A percentile compares a stretch with the other conserved stretches of the same genome.
Conservation (phyloP, 2,329 filamentous ascomycete species). For the Thyridium curvatum region DNA sequence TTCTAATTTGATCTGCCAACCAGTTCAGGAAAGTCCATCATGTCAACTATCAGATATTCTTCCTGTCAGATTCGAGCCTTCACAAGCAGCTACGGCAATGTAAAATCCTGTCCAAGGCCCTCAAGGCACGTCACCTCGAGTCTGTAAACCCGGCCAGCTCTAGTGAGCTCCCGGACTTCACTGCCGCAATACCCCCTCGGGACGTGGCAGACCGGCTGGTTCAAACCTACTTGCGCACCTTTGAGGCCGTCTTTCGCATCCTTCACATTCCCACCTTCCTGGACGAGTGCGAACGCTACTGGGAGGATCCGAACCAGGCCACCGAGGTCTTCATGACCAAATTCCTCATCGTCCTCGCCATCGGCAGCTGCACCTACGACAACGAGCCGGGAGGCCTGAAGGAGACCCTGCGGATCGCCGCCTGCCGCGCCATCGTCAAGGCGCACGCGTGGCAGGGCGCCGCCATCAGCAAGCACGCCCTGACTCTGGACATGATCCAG, state of each 20-base stretch:
- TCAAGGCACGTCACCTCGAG: conserved; percentile 25
- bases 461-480: conserved; percentile 8
- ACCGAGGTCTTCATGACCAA: conserved; percentile 36
- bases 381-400: conserved; percentile 11
- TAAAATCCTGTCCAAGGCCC: conserved; percentile 31
- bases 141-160: too few species aligned
- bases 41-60: conserved; percentile 21
- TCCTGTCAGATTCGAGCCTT: conserved; percentile 11
- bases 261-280: conserved; percentile 48
- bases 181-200: conserved; percentile 19
- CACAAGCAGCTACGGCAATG: conserved; percentile 23
- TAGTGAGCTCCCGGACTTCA: conserved; percentile 25
- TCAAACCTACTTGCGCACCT: conserved; percentile 43
- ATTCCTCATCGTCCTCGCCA: conserved; percentile 40
- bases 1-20: not conserved
- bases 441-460: conserved; percentile 4
- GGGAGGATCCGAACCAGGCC: conserved; percentile 27
- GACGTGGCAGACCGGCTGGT: conserved; percentile 42
- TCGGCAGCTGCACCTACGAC: conserved; percentile 37
- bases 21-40: conserved; percentile 11
- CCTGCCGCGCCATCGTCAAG: conserved; percentile 5
- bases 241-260: conserved; percentile 47
- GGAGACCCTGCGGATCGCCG: conserved; percentile 5
- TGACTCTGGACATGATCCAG: conserved; percentile 11
- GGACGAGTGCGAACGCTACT: conserved; percentile 41